Percentiles rank a stretch among this genome's conserved stretches.
Evolutionary conservation across 2,329 filamentous ascomycete genomes (phyloP).

Genomic region (Hymenoscyphus repandus): DNA sequence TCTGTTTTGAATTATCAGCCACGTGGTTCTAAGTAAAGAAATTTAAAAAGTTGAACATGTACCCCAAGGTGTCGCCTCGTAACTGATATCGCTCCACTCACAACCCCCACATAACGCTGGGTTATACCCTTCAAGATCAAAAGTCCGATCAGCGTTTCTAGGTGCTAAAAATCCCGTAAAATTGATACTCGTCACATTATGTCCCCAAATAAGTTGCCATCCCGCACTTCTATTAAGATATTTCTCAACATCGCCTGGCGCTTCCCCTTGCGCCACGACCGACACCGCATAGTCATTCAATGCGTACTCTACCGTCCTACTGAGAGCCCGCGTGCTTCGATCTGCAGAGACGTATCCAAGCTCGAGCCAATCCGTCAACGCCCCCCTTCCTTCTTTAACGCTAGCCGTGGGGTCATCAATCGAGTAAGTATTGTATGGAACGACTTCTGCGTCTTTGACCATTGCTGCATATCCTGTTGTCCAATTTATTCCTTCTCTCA

Average conservation of each 20-base stretch:
- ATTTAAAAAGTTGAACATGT: conserved; percentile 34
- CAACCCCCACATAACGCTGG: conserved; percentile 45
- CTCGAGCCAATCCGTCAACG: conserved; percentile 60
- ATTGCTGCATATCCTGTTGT: conserved; percentile 36
- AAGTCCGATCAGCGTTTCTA: conserved; percentile 41
- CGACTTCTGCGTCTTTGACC: conserved; percentile 2
- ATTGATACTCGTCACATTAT: conserved; percentile 38
- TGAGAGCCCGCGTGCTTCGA: conserved; percentile 53
- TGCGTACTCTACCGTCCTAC: conserved; percentile 60
- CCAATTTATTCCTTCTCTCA: conserved; percentile 57
- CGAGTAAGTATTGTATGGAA: conserved; percentile 50
- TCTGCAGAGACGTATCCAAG: conserved; percentile 59
- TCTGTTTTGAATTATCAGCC: conserved; percentile 22
- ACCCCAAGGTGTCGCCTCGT: conserved; percentile 45
- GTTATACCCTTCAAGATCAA: conserved; percentile 34
- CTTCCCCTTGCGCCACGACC: conserved; percentile 56
- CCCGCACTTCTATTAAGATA: conserved; percentile 48
- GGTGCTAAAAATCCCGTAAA: conserved; percentile 56
- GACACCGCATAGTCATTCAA: conserved; percentile 63
- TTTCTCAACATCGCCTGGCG: conserved; percentile 35
- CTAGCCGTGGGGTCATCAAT: conserved; percentile 46
- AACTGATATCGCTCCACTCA: conserved; percentile 49
- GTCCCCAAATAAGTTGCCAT: conserved; percentile 57
- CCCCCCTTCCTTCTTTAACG: conserved; percentile 62
- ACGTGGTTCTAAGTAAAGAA: too few species aligned